Conservation (phyloP, 176 grass and related monocot genomes). For the Pontederia crassipes region DNA sequence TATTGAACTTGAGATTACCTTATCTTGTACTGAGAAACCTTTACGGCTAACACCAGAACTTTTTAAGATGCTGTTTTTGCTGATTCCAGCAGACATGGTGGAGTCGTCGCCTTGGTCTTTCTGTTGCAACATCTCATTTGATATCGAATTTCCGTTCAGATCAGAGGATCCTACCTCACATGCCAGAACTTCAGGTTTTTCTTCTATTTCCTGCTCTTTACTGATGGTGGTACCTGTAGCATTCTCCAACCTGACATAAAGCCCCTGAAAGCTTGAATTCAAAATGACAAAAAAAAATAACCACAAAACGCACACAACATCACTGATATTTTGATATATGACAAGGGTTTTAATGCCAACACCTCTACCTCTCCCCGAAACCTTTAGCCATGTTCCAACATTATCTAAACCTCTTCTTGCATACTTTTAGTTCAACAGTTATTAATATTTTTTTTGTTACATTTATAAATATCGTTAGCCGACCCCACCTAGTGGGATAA, state of each 20-base stretch:
- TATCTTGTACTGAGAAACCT: conserved; percentile 97
- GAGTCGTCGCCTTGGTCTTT: conserved; percentile 28
- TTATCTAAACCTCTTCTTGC: no score
- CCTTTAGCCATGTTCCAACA: no score
- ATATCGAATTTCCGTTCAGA: conserved; percentile 25
- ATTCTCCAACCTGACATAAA: conserved; percentile 49
- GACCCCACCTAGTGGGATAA: no score
- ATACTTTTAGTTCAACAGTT: no score
- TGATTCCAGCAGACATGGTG: conserved; percentile 15
- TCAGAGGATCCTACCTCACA: conserved; percentile 15
- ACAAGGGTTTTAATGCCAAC: no score
- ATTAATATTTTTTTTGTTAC: no score
- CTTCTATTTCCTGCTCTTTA: conserved; percentile 51
- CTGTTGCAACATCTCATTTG: conserved; percentile 30
- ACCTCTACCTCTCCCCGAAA: no score
- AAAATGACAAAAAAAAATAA: not conserved
- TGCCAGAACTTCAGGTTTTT: conserved; percentile 28
- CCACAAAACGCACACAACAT: no score
- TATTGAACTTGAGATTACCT: conserved; percentile 32
- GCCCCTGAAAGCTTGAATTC: not conserved
- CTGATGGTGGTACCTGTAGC: conserved; percentile 39
- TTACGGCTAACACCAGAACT: conserved; percentile 52
- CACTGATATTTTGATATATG: no score
- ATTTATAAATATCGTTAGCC: no score
- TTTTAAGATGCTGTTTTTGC: conserved; percentile 35